Evolutionary conservation across 108 stramenopile species (phyloP).

Genomic region (Chaetoceros tenuissimus): DNA sequence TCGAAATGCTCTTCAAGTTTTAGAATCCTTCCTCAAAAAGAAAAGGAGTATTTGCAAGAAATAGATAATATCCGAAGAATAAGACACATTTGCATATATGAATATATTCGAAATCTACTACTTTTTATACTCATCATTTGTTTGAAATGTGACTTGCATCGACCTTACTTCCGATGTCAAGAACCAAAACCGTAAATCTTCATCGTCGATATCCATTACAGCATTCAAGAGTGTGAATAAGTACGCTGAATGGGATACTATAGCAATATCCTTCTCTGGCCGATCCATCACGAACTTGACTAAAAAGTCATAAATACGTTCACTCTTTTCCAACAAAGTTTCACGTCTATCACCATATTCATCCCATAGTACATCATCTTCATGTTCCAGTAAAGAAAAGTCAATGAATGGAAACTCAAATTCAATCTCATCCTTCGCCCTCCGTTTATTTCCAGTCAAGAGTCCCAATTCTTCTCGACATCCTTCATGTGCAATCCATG

Average conservation of each 20-base stretch:
- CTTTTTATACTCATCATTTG: too few species aligned
- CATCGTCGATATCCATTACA: constrained; percentile 38
- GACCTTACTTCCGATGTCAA: constrained; percentile 49
- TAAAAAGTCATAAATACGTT: constrained; percentile 48
- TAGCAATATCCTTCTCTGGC: constrained; percentile 44
- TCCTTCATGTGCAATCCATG: constrained; percentile 58
- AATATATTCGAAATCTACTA: too few species aligned
- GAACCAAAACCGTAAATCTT: constrained; percentile 40
- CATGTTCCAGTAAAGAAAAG: constrained; percentile 30
- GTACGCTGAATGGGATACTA: constrained; percentile 54
- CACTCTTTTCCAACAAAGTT: constrained; percentile 20
- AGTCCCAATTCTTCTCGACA: constrained; percentile 58
- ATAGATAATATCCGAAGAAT: too few species aligned
- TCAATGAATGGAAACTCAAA: constrained; percentile 41
- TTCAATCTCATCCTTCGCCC: constrained; percentile 28
- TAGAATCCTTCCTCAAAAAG: too few species aligned
- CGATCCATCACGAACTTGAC: constrained; percentile 32
- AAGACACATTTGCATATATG: too few species aligned
- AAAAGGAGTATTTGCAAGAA: too few species aligned
- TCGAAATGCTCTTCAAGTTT: too few species aligned
- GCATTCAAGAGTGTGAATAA: constrained; percentile 49
- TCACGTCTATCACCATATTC: constrained; percentile 28
- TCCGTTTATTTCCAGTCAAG: constrained; percentile 44
- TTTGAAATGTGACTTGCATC: constrained; percentile 43
- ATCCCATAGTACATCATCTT: constrained; percentile 35